phyloP scores from a whole-genome alignment of 1,139 yeast species.

The Candida sojae region DNA sequence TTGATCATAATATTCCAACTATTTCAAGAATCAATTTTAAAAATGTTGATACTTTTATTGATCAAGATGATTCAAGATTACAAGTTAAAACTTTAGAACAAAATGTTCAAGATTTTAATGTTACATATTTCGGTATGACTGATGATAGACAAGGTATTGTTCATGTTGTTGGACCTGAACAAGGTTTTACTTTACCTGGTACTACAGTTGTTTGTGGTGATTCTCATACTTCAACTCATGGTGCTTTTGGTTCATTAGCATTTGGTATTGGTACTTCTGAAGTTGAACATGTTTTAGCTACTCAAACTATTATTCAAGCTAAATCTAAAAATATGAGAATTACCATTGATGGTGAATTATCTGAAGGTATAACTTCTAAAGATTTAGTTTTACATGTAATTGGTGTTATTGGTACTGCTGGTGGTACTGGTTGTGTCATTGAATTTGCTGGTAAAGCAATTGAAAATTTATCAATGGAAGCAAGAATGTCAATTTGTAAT shows the following conservation, averaged over 20 bases:
- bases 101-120: conserved; percentile 85
- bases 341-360: conserved; percentile 76
- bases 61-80: conserved; percentile 86
- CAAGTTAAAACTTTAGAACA: conserved; percentile 92
- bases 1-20: conserved; percentile 97
- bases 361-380: conserved; percentile 90
- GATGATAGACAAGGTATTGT: conserved; percentile 97
- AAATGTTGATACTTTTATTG: conserved; percentile 76
- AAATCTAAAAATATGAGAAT: conserved; percentile 96
- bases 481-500: conserved; percentile 99
- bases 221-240: conserved; percentile 97
- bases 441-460: conserved; percentile 97
- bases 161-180: conserved; percentile 98
- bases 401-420: conserved; percentile 97
- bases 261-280: conserved; percentile 99
- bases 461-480: conserved; percentile 88
- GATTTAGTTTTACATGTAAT: conserved; percentile 92
- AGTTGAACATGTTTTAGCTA: conserved; percentile 97
- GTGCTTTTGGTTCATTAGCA: conserved; percentile 97
- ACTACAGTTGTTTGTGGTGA: conserved; percentile 99
- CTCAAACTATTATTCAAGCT: conserved; percentile 92
- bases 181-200: conserved; percentile 97
- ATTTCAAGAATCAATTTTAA: conserved; percentile 75
- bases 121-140: conserved; percentile 91
- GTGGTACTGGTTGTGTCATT: conserved; percentile 96